phyloP scores from a whole-genome alignment of 2,329 filamentous ascomycete species.

The Chalara sp. region DNA sequence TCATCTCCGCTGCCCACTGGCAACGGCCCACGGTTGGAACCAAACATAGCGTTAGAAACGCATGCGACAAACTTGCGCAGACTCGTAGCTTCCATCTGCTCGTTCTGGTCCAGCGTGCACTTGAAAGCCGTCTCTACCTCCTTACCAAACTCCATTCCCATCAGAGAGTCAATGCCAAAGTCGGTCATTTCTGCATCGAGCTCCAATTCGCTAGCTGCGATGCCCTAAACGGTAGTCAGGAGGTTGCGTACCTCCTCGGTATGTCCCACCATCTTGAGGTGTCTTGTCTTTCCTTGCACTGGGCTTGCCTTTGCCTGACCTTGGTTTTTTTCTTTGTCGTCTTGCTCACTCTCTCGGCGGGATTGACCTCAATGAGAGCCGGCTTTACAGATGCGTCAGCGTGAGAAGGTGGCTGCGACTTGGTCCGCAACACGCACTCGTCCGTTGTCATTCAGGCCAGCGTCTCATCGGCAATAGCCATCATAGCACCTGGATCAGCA shows the following conservation, averaged over 20 bases:
- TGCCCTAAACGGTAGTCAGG: conserved; percentile 2
- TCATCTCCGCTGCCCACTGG: too few species aligned
- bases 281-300: background rate
- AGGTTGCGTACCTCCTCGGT: background rate
- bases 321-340: too few species aligned
- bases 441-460: conserved; percentile 11
- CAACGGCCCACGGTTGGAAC: background rate
- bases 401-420: too few species aligned
- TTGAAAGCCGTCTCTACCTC: conserved; percentile 35
- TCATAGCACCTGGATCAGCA: conserved; percentile 29
- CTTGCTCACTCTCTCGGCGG: too few species aligned
- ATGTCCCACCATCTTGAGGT: background rate
- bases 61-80: too few species aligned
- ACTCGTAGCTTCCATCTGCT: background rate
- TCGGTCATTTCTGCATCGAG: conserved; percentile 32
- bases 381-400: too few species aligned
- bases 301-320: conserved; percentile 4
- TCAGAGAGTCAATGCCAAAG: conserved; percentile 43
- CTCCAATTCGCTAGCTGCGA: conserved; percentile 32
- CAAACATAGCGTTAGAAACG: background rate
- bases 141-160: conserved; percentile 39
- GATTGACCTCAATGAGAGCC: too few species aligned
- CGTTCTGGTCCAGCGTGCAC: conserved; percentile 19
- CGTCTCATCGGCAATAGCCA: conserved; percentile 17
- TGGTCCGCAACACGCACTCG: too few species aligned